Evolutionary conservation across 352 stramenopile species (phyloP), one percentile per base, ranked within the genome.

Genomic region (Globisporangium alternatum): DNA sequence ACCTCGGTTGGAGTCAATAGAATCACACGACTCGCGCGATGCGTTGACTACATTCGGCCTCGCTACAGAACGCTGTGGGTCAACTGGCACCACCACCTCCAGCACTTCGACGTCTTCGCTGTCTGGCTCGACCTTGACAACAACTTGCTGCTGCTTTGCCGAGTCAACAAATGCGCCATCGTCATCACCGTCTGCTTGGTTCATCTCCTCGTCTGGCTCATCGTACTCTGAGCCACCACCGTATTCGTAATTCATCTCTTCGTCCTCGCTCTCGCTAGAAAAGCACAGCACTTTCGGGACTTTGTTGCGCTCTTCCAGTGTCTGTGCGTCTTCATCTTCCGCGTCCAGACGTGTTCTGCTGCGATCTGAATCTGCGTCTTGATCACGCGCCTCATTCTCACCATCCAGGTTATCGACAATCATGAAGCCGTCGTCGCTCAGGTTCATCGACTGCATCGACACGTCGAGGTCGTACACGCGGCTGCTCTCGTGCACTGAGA

Each of bases 401-500:
- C 58, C 37, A 22, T 55, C n/a, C 5, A 25, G 19, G n/a, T 64
- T 60, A 25, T 66, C 58, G 28, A 53, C 13, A 22, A 44, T 56
- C n/a, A 53, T 57, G 41, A 44, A 17, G 30, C 81, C 68, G 28
- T 86, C 74, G 43, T 81, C 80, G 37, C 78, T 83, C n/a, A 89
- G 54, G 48, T 88, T 72, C 72, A 90, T 79, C n/a, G 77, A 88
- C 30, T 88, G 80, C 80, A 90, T 91, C 2, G 83, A 90, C 6
- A 80, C 75, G 58, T 91, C 76, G 33, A 91, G 67, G 58, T 86
- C 67, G 10, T 49, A 53, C 0, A 75, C 65, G 2, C 8, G 54
- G 7, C n/a, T 44, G 7, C n/a, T 47, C 15, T 60, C 60, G 15
- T 60, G 60, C 7, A 41, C 35, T 10, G 58, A 64, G 31, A 37